A percentile compares a stretch with the other conserved stretches of the same genome.
Evolutionary conservation across 2,329 filamentous ascomycete species (phyloP).

Genomic region (Sporothrix humicola): DNA sequence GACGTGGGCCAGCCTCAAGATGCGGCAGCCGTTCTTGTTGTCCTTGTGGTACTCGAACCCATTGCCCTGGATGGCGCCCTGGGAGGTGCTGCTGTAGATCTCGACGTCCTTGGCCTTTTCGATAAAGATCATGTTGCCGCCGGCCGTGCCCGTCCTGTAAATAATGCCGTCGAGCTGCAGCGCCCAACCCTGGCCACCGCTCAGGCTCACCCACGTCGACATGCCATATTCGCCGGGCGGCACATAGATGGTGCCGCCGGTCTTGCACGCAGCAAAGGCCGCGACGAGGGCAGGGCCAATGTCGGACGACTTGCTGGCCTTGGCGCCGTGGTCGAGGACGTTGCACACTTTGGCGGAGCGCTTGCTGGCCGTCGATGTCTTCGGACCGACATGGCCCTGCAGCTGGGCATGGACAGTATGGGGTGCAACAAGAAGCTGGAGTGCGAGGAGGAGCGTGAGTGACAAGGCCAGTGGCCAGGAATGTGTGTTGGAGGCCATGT

Average conservation of each 20-base stretch:
- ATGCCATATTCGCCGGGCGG: slow-evolving; percentile 39
- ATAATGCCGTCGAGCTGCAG: slow-evolving; percentile 39
- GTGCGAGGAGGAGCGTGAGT: neutral
- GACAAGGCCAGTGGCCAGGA: neutral
- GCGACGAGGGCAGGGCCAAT: slow-evolving; percentile 31
- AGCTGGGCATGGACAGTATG: slow-evolving; percentile 38
- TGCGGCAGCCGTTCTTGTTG: slow-evolving; percentile 48
- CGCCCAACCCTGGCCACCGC: slow-evolving; percentile 34
- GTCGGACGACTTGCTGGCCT: slow-evolving; percentile 55
- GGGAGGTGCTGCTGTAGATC: slow-evolving; percentile 50
- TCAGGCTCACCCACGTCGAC: slow-evolving; percentile 38
- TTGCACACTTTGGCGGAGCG: slow-evolving; percentile 50
- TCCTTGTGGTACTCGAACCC: slow-evolving; percentile 54
- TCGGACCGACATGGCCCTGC: slow-evolving; percentile 41
- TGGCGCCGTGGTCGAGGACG: slow-evolving; percentile 56
- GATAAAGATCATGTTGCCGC: slow-evolving; percentile 42
- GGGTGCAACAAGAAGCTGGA: slow-evolving; percentile 6
- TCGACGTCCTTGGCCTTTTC: slow-evolving; percentile 51
- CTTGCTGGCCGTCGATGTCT: slow-evolving; percentile 42
- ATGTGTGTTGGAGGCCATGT: neutral
- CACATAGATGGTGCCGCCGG: slow-evolving; percentile 36
- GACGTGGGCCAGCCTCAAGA: slow-evolving; percentile 52
- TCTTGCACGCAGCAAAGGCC: slow-evolving; percentile 22
- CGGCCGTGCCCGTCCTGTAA: slow-evolving; percentile 37
- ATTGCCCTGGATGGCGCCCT: slow-evolving; percentile 57